These are phyloP conservation scores for Gentiana macrophylla DNA, from an alignment of 257 asterid species.

Conservation along the genomic window DNA sequence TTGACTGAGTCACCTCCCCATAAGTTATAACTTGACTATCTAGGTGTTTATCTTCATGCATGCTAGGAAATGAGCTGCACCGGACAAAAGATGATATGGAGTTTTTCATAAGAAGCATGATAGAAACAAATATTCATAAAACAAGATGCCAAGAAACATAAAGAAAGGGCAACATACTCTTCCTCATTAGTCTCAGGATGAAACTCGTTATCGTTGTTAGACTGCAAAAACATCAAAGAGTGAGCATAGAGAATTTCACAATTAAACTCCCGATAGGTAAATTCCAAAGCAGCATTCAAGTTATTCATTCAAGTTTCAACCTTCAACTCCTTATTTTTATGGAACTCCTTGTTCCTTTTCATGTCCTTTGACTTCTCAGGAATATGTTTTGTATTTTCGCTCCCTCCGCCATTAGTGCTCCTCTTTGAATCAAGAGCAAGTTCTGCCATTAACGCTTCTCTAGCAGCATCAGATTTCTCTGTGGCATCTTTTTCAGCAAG, in stretches of 20 bases:
- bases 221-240: conserved; percentile 40
- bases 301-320: conserved; percentile 23
- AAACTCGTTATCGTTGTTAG: conserved; percentile 35
- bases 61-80: conserved; percentile 56
- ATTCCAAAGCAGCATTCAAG: conserved; percentile 8
- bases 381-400: conserved; percentile 44
- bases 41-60: conserved; percentile 31
- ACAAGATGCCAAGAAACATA: no score
- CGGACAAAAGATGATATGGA: conserved; percentile 10
- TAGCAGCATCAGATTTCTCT: conserved; percentile 92
- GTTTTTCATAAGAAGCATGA: background rate
- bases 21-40: conserved; percentile 24
- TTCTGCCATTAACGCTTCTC: conserved; percentile 94
- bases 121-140: background rate
- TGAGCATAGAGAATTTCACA: conserved; percentile 10
- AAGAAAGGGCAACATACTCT: conserved; percentile 30
- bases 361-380: conserved; percentile 70
- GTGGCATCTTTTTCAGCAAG: conserved; percentile 94
- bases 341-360: conserved; percentile 62
- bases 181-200: conserved; percentile 43
- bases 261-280: conserved; percentile 5
- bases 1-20: conserved; percentile 37
- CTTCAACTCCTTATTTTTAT: conserved; percentile 74
- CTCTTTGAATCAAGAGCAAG: conserved; percentile 77
- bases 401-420: conserved; percentile 31